Conservation (phyloP, 2,329 filamentous ascomycete species). For the Corynespora cassiicola region DNA sequence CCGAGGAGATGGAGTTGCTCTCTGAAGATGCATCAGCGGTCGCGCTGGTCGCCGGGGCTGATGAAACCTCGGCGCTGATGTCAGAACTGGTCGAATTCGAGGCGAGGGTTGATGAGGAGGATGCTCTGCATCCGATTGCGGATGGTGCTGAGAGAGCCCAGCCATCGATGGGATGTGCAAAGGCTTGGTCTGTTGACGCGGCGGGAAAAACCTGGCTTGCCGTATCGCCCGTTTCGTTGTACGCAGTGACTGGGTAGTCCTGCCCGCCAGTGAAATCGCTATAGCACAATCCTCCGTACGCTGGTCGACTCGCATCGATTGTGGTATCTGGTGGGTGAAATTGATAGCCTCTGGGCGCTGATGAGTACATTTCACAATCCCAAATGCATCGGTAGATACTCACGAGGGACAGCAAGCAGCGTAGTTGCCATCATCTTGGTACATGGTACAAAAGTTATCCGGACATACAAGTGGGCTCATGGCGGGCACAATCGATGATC, state of each 20-base stretch:
- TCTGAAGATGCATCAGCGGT: not conserved
- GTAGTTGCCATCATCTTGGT: conserved; percentile 25
- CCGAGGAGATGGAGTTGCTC: conserved; percentile 13
- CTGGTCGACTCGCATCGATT: conserved; percentile 23
- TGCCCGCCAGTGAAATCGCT: conserved; percentile 22
- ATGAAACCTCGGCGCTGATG: too few relatives aligned
- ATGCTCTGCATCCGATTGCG: conserved; percentile 17
- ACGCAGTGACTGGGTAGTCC: conserved; percentile 23
- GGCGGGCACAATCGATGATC: conserved; percentile 27
- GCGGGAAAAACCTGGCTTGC: conserved; percentile 14
- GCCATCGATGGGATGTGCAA: conserved; percentile 36
- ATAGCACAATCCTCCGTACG: conserved; percentile 34
- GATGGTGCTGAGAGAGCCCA: conserved; percentile 19
- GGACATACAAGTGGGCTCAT: conserved; percentile 35
- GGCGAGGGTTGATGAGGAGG: conserved; percentile 4
- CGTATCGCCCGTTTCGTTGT: conserved; percentile 20
- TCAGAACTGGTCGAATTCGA: too few relatives aligned
- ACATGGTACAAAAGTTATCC: conserved; percentile 25
- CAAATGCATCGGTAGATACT: too few relatives aligned
- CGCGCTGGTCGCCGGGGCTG: not conserved
- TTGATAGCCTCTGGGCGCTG: conserved; percentile 18
- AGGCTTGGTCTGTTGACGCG: conserved; percentile 22
- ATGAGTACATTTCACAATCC: not conserved
- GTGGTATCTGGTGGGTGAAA: conserved; percentile 21
- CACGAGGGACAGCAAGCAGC: conserved; percentile 36